Base-by-base conservation (phyloP, 192 early-diverging fungal species). In the Coemansia pectinata region DNA sequence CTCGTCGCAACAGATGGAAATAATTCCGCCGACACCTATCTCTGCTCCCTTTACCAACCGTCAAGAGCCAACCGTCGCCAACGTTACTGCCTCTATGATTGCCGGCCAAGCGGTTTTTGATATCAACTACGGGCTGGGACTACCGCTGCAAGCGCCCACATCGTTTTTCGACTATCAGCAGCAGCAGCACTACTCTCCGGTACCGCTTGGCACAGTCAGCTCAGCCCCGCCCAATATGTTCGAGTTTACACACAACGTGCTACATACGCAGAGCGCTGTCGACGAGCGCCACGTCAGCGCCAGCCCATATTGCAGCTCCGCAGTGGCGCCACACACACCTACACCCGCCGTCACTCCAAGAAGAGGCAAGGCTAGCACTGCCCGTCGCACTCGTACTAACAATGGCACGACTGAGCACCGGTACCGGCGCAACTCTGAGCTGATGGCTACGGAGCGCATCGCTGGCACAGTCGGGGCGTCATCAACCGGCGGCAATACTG, bases 331-430 rank as follows among this genome's bases (percentile, higher is more conserved):
- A 21, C 31, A 23, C 11, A 36, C 27, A 2, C 29, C 27, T 2
- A 8, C 25, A 4, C 42, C 33, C 4, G 27, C 15, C 5, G 0
- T 10, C 7, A 5, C 5, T 12, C 5, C 11, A 3, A 17, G 39
- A 12, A 62, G 25, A 15, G 33, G 59, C 52, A 71, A 68, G 62
- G 31, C 36, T 25, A 39, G 25, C 1, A 19, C 42, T 8, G 29
- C 67, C 34, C 48, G 39, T 25, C 41, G 60, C 12, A 65, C 68
- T 14, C 74, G 79, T 7, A 69, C 50, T 39, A 65, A 69, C 66
- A 66, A 66, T 34, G 65, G 81, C 41, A 76, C 81, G 11, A 78
- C 81, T 19, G 81, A 83, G 69, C 81, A 83, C 69, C 76, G 72
- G 53, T 83, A 83, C 73, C 73, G 76, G 2, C 73, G 76, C 76